Evolutionary conservation across 306 rosid species (phyloP), one percentile per base, ranked within the genome.

Genomic region (Biancaea sappan): DNA sequence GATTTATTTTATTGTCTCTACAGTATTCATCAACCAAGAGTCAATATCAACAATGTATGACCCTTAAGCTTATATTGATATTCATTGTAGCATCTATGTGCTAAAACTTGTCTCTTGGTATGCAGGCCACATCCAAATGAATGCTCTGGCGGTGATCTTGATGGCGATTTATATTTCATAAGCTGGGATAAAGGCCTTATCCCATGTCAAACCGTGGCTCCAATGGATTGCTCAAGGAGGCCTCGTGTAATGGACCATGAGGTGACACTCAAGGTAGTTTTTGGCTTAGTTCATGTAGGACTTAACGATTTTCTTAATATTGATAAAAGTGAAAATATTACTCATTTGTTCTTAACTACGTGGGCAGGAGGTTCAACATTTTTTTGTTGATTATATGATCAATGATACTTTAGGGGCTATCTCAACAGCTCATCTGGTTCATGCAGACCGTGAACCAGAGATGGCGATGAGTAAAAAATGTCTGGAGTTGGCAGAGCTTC

Each of bases 81-180:
- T 44, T 76, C 38, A 59, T 58, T 67, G 75, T 43, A 13, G 48
- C n/a, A n/a, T n/a, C 68, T 21, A 35, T 7, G 25, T 71, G 73
- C 67, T 65, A 37, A 48, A 26, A 74, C 34, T 66, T 71, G 18
- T 46, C 54, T 66, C 31, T 75, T 58, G 60, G 12, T 51, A 12
- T 44, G 35, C 98, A 94, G 98, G 87, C 98, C 98, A 69, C 98
- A 94, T 82, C 92, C 97, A 32, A 94, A 88, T 88, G 98, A 94
- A 84, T 94, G 98, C 85, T 94, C 98, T 10, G 98, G 98, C 4
- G 98, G 96, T 31, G 98, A 94, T 81, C 97, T 94, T 72, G 98
- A 94, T 69, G 98, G 98, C 59, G 98, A 94, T 82, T 86, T 86
- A 71, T 94, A 66, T 83, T 94, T 91, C 84, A 74, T 94, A 69